A percentile compares a stretch with the other conserved stretches of the same genome.
phyloP scores from a whole-genome alignment of 225 moss, liverwort and hornwort species.

The Thuidium tamariscinum region DNA sequence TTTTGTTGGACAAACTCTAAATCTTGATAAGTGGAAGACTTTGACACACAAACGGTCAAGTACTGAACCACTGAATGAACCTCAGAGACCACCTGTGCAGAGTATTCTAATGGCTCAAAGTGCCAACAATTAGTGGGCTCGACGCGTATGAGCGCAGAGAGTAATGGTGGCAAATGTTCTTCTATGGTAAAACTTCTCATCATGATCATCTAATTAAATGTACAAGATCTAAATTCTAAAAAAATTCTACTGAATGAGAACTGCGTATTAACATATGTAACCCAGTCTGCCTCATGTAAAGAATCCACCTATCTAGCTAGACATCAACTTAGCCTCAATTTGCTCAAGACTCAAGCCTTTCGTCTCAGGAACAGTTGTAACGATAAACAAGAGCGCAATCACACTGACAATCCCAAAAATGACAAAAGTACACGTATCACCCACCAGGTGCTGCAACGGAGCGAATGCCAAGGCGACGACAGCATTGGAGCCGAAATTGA shows the following conservation, averaged over 20 bases:
- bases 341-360: constrained; percentile 73
- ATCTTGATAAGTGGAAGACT: not conserved
- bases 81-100: not conserved
- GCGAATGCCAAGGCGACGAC: constrained; percentile 66
- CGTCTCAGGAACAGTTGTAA: constrained; percentile 57
- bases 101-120: not conserved
- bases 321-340: constrained; percentile 60
- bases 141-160: not conserved
- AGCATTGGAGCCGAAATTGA: constrained; percentile 83
- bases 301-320: not conserved
- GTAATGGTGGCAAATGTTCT: not conserved
- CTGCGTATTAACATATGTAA: not conserved
- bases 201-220: not conserved
- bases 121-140: not conserved
- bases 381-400: constrained; percentile 44
- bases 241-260: not conserved
- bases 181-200: not conserved
- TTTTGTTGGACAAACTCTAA: not conserved
- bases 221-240: not conserved
- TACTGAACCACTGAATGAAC: not conserved
- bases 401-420: constrained; percentile 56
- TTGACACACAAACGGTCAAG: not conserved
- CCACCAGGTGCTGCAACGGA: constrained; percentile 67
- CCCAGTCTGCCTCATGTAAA: not conserved
- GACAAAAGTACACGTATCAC: constrained; percentile 57